Evolutionary conservation across 805 yeast species (phyloP).

Genomic region (Lachancea thermotolerans): DNA sequence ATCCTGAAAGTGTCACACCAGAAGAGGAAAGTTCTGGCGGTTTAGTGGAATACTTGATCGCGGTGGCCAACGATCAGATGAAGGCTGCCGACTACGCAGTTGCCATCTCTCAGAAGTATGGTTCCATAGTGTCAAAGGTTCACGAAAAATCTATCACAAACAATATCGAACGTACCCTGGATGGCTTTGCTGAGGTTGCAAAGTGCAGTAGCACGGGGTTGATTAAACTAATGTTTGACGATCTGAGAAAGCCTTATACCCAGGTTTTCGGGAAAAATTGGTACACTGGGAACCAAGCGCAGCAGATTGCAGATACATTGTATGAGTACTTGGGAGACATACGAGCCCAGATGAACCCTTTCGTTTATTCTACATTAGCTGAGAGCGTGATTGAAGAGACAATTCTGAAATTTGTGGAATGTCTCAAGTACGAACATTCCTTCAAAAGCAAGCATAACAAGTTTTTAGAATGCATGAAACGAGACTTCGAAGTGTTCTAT

Average conservation of each 20-base stretch:
- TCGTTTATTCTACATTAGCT: slow-evolving; percentile 46
- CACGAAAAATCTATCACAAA: slow-evolving; percentile 54
- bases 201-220: slow-evolving; percentile 52
- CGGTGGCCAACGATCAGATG: slow-evolving; percentile 79
- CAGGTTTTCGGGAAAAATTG: slow-evolving; percentile 61
- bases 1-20: slow-evolving; percentile 33
- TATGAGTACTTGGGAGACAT: slow-evolving; percentile 67
- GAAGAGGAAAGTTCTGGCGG: slow-evolving; percentile 59
- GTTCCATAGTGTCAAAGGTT: slow-evolving; percentile 57
- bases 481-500: slow-evolving; percentile 54
- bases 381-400: slow-evolving; percentile 50
- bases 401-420: slow-evolving; percentile 42
- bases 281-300: slow-evolving; percentile 55
- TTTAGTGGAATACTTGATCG: slow-evolving; percentile 69
- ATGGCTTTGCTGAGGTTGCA: slow-evolving; percentile 72
- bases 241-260: slow-evolving; percentile 55
- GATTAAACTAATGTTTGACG: slow-evolving; percentile 61
- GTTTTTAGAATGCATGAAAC: slow-evolving; percentile 45
- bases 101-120: slow-evolving; percentile 58
- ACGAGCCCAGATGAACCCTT: slow-evolving; percentile 44
- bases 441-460: slow-evolving; percentile 38
- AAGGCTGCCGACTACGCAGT: slow-evolving; percentile 64
- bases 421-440: slow-evolving; percentile 38
- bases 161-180: slow-evolving; percentile 57
- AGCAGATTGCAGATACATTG: slow-evolving; percentile 64